These are phyloP conservation scores for Sporothrix sp. DNA, from an alignment of 2,329 filamentous ascomycete genomes.

Conservation along the genomic window DNA sequence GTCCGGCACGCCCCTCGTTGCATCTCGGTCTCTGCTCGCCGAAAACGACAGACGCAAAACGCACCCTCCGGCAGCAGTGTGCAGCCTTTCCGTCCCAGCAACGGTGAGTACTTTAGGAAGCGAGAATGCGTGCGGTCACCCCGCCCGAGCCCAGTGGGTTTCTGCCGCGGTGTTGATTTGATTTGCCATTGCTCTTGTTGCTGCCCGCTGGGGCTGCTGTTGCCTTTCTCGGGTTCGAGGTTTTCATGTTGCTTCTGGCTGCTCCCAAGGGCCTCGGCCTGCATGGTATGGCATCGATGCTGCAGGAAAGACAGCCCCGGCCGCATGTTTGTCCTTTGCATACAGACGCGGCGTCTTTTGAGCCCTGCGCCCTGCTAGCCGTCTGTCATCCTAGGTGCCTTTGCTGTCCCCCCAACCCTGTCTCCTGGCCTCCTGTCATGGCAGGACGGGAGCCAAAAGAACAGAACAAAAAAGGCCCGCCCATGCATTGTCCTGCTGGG, in stretches of 20 bases:
- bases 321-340: not conserved
- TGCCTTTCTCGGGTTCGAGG: not conserved
- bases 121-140: no score
- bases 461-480: no score
- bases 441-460: no score
- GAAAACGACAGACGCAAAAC: no score
- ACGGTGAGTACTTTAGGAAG: slow-evolving; percentile 1
- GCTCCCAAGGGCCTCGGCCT: not conserved
- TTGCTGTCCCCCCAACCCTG: not conserved
- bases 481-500: not conserved
- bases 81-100: not conserved
- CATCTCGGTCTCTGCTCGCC: no score
- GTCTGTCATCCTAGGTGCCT: slow-evolving; percentile 1
- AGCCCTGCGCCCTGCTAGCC: no score
- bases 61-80: not conserved
- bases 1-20: no score
- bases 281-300: slow-evolving; percentile 1
- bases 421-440: no score
- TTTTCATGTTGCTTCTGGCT: not conserved
- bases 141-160: not conserved
- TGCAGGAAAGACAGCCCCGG: not conserved
- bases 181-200: not conserved
- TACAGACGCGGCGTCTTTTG: not conserved
- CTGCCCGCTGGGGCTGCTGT: not conserved
- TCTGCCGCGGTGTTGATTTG: no score